Conservation (phyloP, 352 stramenopile genomes). For the Phytophthora brassicae region DNA sequence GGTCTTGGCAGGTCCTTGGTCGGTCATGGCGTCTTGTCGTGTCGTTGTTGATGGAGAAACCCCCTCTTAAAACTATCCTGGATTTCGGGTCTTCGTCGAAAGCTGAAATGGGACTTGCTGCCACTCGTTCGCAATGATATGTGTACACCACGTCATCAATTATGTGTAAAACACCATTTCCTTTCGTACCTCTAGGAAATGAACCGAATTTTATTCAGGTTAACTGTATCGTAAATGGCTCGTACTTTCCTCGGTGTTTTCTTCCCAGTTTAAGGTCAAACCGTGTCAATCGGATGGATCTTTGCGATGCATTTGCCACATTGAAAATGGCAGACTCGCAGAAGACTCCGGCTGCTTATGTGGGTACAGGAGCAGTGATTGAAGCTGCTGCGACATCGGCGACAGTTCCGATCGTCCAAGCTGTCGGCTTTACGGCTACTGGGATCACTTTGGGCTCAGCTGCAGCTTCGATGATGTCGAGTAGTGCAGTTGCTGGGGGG, state of each 20-base stretch:
- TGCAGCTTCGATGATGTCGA: constrained; percentile 52
- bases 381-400: constrained; percentile 10
- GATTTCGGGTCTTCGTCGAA: neutral
- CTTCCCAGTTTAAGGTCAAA: too few relatives aligned
- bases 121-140: too few relatives aligned
- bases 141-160: too few relatives aligned
- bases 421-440: constrained; percentile 36
- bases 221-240: too few relatives aligned
- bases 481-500: constrained; percentile 38
- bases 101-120: neutral
- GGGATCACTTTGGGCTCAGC: constrained; percentile 37
- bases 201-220: too few relatives aligned
- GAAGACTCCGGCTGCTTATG: too few relatives aligned
- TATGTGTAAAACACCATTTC: too few relatives aligned
- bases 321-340: neutral
- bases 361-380: neutral
- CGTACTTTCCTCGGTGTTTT: too few relatives aligned
- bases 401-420: constrained; percentile 13
- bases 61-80: neutral
- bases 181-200: too few relatives aligned
- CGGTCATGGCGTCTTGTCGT: neutral
- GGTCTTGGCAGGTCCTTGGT: neutral
- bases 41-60: neutral
- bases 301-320: neutral
- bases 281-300: neutral